phyloP scores from a whole-genome alignment of 129 eudicot species.

The Escallonia rubra region DNA sequence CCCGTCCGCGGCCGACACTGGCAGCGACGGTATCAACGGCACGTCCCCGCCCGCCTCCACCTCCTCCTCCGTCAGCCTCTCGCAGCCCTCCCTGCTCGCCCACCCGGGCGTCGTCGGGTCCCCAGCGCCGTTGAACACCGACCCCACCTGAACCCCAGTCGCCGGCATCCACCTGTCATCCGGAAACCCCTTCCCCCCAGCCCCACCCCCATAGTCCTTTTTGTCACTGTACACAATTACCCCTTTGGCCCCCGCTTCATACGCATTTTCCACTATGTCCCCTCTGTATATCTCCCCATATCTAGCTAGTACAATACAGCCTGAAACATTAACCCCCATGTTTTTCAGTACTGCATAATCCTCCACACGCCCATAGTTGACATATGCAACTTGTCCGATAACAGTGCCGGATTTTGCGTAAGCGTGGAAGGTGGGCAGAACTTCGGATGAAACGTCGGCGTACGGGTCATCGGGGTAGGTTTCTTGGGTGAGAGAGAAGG shows the following conservation, averaged over 20 bases:
- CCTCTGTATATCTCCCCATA: constrained; percentile 71
- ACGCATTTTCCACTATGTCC: constrained; percentile 65
- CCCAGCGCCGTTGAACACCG: constrained; percentile 64
- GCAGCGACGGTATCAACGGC: constrained; percentile 78
- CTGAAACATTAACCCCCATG: constrained; percentile 45
- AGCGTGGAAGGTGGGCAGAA: constrained; percentile 70
- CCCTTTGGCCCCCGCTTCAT: constrained; percentile 58
- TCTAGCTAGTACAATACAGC: constrained; percentile 51
- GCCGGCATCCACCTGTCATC: constrained; percentile 87
- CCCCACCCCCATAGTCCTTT: constrained; percentile 75
- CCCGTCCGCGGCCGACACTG: constrained; percentile 73
- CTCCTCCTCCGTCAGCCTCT: constrained; percentile 57
- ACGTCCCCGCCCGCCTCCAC: constrained; percentile 69
- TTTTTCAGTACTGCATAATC: constrained; percentile 34
- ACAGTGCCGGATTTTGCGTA: constrained; percentile 64
- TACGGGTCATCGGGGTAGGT: constrained; percentile 56
- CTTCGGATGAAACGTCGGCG: constrained; percentile 50
- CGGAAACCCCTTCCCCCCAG: constrained; percentile 55
- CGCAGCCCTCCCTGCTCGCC: constrained; percentile 63
- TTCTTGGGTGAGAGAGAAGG: constrained; percentile 46
- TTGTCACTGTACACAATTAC: constrained; percentile 59
- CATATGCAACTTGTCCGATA: constrained; percentile 57
- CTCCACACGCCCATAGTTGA: constrained; percentile 73
- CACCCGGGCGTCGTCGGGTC: constrained; percentile 93
- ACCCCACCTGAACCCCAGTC: constrained; percentile 84